A percentile compares a stretch with the other conserved stretches of the same genome.
Evolutionary conservation across 192 early-diverging fungal genomes (phyloP).

Genomic region (Podochytrium sp.): DNA sequence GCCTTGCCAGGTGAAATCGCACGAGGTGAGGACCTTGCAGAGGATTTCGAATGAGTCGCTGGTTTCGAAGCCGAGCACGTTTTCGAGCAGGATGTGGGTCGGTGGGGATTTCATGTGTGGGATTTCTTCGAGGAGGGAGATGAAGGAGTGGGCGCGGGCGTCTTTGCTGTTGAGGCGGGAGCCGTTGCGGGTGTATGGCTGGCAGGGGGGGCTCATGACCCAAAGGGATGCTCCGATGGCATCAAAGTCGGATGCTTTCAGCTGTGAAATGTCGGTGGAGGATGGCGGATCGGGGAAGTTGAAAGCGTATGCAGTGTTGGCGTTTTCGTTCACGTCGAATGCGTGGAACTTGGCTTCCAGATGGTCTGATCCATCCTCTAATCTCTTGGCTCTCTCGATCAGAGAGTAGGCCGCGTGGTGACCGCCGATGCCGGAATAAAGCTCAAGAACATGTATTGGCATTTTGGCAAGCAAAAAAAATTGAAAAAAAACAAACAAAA

Average conservation of each 20-base stretch:
- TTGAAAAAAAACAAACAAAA: neutral
- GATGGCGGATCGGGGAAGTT: conserved; percentile 40
- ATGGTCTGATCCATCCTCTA: conserved; percentile 48
- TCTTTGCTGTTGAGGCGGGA: conserved; percentile 62
- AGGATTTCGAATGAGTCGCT: conserved; percentile 28
- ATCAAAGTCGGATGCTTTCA: conserved; percentile 6
- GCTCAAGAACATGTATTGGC: conserved; percentile 37
- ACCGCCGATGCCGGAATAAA: conserved; percentile 67
- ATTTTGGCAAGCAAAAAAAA: neutral
- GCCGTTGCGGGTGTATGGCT: conserved; percentile 71
- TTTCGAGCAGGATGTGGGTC: conserved; percentile 49
- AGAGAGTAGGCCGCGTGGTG: conserved; percentile 45
- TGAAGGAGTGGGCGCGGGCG: conserved; percentile 34
- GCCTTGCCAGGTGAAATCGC: conserved; percentile 35
- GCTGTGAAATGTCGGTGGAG: conserved; percentile 16
- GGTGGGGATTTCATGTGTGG: conserved; percentile 27
- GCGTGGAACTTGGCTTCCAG: conserved; percentile 58
- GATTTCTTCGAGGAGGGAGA: conserved; percentile 33
- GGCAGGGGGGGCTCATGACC: conserved; percentile 87
- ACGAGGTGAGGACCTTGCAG: conserved; percentile 11
- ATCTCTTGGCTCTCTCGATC: no score
- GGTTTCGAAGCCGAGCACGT: conserved; percentile 49
- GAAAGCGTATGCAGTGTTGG: conserved; percentile 61
- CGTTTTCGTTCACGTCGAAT: conserved; percentile 88
- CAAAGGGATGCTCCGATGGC: conserved; percentile 55